phyloP scores from a whole-genome alignment of 1,284 basidiomycete genomes.

The Cystobasidium slooffiae region DNA sequence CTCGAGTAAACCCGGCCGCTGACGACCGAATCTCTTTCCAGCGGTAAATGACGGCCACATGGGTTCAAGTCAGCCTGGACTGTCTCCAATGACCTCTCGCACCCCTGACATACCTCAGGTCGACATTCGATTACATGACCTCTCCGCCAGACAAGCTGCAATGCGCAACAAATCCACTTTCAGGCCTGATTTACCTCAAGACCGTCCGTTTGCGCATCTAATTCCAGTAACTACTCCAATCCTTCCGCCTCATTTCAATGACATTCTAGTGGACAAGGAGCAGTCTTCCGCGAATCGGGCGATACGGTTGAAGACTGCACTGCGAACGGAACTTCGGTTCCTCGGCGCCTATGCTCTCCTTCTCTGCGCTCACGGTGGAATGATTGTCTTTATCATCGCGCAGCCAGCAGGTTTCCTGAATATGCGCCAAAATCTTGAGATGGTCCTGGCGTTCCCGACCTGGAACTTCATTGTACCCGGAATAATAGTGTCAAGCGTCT shows the following conservation, averaged over 20 bases:
- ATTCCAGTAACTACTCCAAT: neutral
- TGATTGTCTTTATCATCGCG: neutral
- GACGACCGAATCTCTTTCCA: neutral
- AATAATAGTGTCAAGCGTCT: neutral
- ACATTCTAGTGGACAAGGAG: constrained; percentile 13
- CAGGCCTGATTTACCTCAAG: neutral
- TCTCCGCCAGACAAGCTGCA: neutral
- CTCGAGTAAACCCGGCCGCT: too few relatives aligned
- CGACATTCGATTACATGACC: neutral
- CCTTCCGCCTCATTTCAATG: constrained; percentile 9
- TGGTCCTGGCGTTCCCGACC: neutral
- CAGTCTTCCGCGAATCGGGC: neutral
- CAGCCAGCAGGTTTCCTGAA: neutral
- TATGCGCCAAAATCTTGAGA: neutral
- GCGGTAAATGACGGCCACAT: neutral
- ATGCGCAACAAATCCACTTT: neutral
- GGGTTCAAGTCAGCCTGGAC: neutral
- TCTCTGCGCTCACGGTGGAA: neutral
- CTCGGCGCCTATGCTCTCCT: constrained; percentile 1
- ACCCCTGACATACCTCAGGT: neutral
- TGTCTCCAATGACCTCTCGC: neutral
- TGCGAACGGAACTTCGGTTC: constrained; percentile 1
- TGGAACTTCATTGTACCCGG: constrained; percentile 9
- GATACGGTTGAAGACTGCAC: neutral
- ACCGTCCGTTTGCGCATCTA: constrained; percentile 9